Evolutionary conservation across 768 basidiomycete species (phyloP), one percentile per base, ranked within the genome.

Genomic region (Crucibulum laeve): DNA sequence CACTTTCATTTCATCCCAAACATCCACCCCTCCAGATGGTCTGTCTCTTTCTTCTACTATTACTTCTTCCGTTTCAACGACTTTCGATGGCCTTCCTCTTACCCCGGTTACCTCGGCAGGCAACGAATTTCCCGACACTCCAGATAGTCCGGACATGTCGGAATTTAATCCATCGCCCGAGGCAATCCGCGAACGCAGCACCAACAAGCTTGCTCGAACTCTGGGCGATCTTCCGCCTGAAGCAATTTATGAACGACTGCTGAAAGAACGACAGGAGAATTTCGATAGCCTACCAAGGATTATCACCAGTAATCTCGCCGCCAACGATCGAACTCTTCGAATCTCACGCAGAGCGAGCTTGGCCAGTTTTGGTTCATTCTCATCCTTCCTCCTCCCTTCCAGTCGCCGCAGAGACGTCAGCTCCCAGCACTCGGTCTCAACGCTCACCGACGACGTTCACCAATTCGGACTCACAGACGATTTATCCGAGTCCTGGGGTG

Each of bases 131-230:
- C 38, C 8, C 17, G n/a, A 48, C 25, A 37, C 45, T 2, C 22
- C 46, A 40, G 43, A 33, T 8, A 19, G 13, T 43, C 22, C 24
- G 22, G 25, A 33, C 37, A 24, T 45, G 32, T 15, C 46, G 39
- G 14, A 50, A 14, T 25, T 18, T 23, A 45, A 44, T 25, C 49
- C n/a, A n/a, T n/a, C n/a, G n/a, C n/a, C n/a, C n/a, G n/a, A n/a
- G n/a, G n/a, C n/a, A n/a, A n/a, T 42, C 41, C 50, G 41, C 11
- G 24, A 51, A 18, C 40, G 53, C 17, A 59, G 53, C 30, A 25
- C 58, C 23, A 46, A 45, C 38, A 64, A 64, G 38, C 48, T 64
- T 13, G 46, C 57, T 21, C 54, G 58, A n/a, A 64, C 57, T 3
- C 47, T 64, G 3, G 60, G 62, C 23, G 54, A 54, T 23, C 30